Percentiles rank a stretch among this genome's conserved stretches.
These are phyloP conservation scores for Senna tora DNA, from an alignment of 306 rosid genomes.

Conservation along the genomic window DNA sequence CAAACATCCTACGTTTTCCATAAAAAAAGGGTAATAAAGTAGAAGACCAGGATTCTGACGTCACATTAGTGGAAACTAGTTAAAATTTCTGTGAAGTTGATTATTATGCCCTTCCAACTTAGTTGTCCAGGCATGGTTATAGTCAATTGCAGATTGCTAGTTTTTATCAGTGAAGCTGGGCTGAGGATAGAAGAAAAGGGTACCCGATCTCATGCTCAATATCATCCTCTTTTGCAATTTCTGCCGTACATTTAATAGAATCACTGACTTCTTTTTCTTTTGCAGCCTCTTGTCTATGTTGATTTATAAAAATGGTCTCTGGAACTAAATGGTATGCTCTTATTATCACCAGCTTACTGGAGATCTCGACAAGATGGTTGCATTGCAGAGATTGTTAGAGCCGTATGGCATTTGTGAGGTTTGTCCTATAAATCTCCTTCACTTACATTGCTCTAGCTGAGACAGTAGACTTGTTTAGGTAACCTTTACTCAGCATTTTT, in stretches of 20 bases:
- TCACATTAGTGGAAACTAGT: conserved; percentile 9
- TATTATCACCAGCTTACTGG: conserved; percentile 67
- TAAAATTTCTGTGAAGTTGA: conserved; percentile 10
- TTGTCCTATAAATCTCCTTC: conserved; percentile 40
- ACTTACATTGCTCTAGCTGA: conserved; percentile 20
- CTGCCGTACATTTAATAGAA: neutral
- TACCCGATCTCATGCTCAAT: neutral
- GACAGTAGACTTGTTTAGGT: conserved; percentile 11
- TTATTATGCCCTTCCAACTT: conserved; percentile 9
- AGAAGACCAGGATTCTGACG: conserved; percentile 16
- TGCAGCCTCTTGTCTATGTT: neutral
- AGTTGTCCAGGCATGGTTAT: neutral
- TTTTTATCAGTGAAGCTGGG: neutral
- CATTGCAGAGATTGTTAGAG: conserved; percentile 80
- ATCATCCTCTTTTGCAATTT: conserved; percentile 21
- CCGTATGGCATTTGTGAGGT: conserved; percentile 94
- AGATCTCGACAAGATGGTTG: conserved; percentile 89
- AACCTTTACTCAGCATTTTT: neutral
- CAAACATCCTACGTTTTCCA: too few species aligned
- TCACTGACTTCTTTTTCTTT: conserved; percentile 12
- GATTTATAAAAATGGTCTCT: conserved; percentile 3
- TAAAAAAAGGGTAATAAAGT: neutral
- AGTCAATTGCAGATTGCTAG: neutral
- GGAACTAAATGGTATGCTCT: conserved; percentile 34
- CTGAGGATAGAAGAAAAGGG: conserved; percentile 18